Base-by-base conservation (phyloP, 176 grass and related monocot genomes). In the Triticum timopheevii region DNA sequence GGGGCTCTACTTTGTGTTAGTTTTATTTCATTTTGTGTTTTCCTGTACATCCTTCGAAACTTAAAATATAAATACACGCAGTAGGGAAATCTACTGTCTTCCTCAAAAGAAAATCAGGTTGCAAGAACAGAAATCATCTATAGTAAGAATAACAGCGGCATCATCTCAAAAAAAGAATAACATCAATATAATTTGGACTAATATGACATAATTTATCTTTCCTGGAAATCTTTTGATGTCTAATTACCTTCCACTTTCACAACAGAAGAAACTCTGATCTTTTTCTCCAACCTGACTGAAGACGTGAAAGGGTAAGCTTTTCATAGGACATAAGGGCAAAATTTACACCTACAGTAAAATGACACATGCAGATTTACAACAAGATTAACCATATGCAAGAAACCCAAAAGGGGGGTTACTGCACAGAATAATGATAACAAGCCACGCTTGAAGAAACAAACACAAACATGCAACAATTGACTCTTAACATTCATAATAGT, bases 181-280 rank as follows among this genome's bases (percentile, higher is more conserved):
- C 33, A 56, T 17, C 7, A 13, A 35, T 16, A 84, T 52, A 17
- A 17, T 13, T 33, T 44, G 6, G 80, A 2, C 67, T 47, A 61
- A 80, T 9, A 13, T 66, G 42, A 15, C 44, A 28, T 25, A 19
- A 10, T 45, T 34, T 12, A 47, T 39, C 39, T 70, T 67, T 85
- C 5, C 59, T 59, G 17, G 33, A 33, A 76, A 63, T 77, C 47
- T 34, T 10, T 19, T 56, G 30, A 34, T 40, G 56, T 30, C 36
- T 59, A 42, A 61, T 31, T 94, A 94, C 94, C 94, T 94, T 87
- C 88, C 30, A 76, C 92, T 94, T 87, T 92, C 36, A 76, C 61
- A 74, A 31, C 62, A 79, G 84, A 82, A 44, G 77, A 83, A 75
- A 66, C 59, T 83, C 83, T 76, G 23, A 86, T 80, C 49, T 65